phyloP scores from a whole-genome alignment of 805 yeast species.

The Wilhelminamyces savonicus region DNA sequence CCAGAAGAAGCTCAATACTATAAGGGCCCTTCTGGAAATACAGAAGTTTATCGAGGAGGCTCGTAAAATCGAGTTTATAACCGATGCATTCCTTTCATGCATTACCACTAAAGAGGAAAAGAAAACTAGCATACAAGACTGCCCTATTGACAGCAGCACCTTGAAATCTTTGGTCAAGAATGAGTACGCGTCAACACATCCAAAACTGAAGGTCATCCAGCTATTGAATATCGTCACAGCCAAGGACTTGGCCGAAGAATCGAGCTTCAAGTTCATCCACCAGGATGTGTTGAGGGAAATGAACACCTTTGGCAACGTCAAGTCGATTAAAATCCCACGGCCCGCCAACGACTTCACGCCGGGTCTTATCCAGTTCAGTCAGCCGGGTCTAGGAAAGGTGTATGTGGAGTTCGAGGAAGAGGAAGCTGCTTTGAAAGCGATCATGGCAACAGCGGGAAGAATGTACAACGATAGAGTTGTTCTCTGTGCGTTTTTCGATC shows the following conservation, averaged over 20 bases:
- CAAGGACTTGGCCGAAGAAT: slow-evolving; percentile 52
- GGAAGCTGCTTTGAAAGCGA: slow-evolving; percentile 49
- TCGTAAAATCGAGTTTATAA: slow-evolving; percentile 8
- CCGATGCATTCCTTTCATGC: slow-evolving; percentile 28
- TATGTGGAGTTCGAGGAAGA: slow-evolving; percentile 56
- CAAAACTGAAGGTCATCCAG: slow-evolving; percentile 51
- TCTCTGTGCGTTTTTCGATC: slow-evolving; percentile 56
- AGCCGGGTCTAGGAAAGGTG: slow-evolving; percentile 65
- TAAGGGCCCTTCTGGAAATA: slow-evolving; percentile 7
- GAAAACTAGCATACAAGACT: slow-evolving; percentile 30
- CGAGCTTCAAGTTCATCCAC: slow-evolving; percentile 41
- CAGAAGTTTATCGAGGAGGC: slow-evolving; percentile 5
- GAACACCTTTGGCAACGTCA: slow-evolving; percentile 44
- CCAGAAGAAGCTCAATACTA: slow-evolving; percentile 5
- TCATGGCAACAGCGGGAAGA: slow-evolving; percentile 57
- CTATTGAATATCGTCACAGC: slow-evolving; percentile 61
- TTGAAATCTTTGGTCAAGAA: slow-evolving; percentile 31
- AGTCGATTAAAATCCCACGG: slow-evolving; percentile 53
- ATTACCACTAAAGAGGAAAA: slow-evolving; percentile 12
- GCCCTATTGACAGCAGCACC: slow-evolving; percentile 29
- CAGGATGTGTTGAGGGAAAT: slow-evolving; percentile 49
- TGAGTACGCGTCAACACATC: slow-evolving; percentile 28
- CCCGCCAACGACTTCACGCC: slow-evolving; percentile 47
- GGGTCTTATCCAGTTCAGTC: slow-evolving; percentile 29
- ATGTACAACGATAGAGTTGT: slow-evolving; percentile 64